Conservation (phyloP, 2,329 filamentous ascomycete species). For the Verticillium nubilum region DNA sequence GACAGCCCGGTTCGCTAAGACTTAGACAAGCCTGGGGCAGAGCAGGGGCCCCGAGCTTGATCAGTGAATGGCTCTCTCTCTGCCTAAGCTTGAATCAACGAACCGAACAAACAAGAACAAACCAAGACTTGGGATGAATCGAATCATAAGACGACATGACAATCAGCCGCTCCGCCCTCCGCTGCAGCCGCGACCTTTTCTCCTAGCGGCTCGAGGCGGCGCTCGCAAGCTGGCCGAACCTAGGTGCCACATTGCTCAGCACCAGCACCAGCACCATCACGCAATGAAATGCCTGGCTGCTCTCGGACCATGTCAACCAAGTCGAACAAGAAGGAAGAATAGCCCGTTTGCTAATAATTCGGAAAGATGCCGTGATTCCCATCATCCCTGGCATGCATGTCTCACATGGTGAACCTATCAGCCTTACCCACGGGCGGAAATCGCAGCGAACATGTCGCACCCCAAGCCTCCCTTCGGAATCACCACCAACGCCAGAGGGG, state of each 20-base stretch:
- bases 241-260: no score
- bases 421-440: not conserved
- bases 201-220: not conserved
- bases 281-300: no score
- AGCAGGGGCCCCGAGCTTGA: not conserved
- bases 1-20: not conserved
- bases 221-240: no score
- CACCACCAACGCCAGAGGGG: not conserved
- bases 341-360: not conserved
- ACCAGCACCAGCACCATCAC: no score
- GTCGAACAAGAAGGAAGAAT: no score
- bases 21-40: not conserved
- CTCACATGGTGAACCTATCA: not conserved
- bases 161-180: not conserved
- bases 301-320: no score
- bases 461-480: not conserved
- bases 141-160: not conserved
- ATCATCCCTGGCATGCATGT: not conserved
- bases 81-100: no score
- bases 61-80: no score
- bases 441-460: not conserved
- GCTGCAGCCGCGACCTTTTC: not conserved
- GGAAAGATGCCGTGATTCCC: not conserved
- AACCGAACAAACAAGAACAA: no score
- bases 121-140: not conserved